Evolutionary conservation across 1,284 basidiomycete species (phyloP).

Genomic region (Tremellales sp.): DNA sequence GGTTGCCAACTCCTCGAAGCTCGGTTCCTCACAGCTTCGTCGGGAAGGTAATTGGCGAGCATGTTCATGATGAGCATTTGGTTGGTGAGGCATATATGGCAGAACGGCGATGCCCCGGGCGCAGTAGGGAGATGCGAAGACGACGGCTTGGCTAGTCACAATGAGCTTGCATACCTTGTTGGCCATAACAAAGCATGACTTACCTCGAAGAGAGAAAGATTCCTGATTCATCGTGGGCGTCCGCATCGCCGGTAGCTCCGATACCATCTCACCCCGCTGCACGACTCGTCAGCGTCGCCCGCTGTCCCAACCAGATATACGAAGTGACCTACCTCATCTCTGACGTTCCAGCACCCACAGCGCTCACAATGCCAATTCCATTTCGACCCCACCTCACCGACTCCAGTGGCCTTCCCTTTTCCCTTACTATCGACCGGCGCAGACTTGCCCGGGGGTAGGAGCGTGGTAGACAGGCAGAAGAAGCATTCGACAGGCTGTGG

Average conservation of each 20-base stretch:
- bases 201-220: conserved; percentile 73
- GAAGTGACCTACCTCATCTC: conserved; percentile 23
- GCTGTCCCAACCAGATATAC: background rate
- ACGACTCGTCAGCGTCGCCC: background rate
- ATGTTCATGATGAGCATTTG: conserved; percentile 79
- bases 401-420: conserved; percentile 20
- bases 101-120: conserved; percentile 57
- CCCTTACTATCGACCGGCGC: conserved; percentile 1
- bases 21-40: conserved; percentile 55
- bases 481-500: conserved; percentile 36
- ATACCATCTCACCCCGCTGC: conserved; percentile 65
- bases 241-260: conserved; percentile 83
- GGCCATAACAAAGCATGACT: conserved; percentile 22
- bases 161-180: conserved; percentile 5
- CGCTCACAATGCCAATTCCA: conserved; percentile 42
- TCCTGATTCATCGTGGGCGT: conserved; percentile 63
- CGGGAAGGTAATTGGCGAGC: conserved; percentile 78
- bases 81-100: conserved; percentile 81
- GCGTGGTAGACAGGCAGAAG: conserved; percentile 37
- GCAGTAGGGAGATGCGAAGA: conserved; percentile 25
- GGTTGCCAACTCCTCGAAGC: conserved; percentile 5
- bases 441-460: conserved; percentile 17
- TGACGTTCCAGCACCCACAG: conserved; percentile 44
- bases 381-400: conserved; percentile 20
- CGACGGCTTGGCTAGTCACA: conserved; percentile 25